Evolutionary conservation across 1,284 basidiomycete species (phyloP), one percentile per base, ranked within the genome.

Genomic region (Chalciporus piperatoides): DNA sequence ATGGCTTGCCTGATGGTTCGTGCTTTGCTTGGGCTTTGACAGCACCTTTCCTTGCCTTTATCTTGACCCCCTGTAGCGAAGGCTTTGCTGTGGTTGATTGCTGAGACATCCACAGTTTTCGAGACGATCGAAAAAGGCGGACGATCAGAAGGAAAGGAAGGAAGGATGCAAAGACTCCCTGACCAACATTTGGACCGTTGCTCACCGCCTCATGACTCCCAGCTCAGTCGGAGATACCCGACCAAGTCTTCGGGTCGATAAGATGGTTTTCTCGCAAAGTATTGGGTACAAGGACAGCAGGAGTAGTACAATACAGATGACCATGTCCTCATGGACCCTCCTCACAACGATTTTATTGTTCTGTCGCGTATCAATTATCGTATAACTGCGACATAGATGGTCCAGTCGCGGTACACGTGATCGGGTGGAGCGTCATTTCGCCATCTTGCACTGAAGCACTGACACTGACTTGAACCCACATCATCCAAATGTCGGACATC

Each of bases 1-100:
- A 25, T 28, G 1, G 57, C 71, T 47, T 59, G 84, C 89, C 74
- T 53, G 81, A 69, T 54, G 89, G 89, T 75, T 92, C 90, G 89
- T 91, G 88, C 72, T 90, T 92, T 61, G 89, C 89, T 41, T 87
- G 83, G 41, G 89, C 89, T 72, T 91, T 91, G 61, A 89, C 88
- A 62, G 85, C 86, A 62, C 89, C 82, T 74, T 92, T 92, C 73
- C 89, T 82, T 66, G 86, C 86, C 81, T 85, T 92, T 65, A 91
- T 90, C 78, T 85, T 79, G 70, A 91, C 88, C 71, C 88, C 88
- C 79, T 86, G 82, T 67, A 90, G 77, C 77, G 86, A 85, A 84
- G 87, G 88, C 80, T 89, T 90, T 71, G 80, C 67, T 72, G 80
- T 77, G 65, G 81, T 69, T 73, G 82, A 70, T 86, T 86, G 86